Base-by-base conservation (phyloP, 148 eudicot species). In the Linanthus parryae region DNA sequence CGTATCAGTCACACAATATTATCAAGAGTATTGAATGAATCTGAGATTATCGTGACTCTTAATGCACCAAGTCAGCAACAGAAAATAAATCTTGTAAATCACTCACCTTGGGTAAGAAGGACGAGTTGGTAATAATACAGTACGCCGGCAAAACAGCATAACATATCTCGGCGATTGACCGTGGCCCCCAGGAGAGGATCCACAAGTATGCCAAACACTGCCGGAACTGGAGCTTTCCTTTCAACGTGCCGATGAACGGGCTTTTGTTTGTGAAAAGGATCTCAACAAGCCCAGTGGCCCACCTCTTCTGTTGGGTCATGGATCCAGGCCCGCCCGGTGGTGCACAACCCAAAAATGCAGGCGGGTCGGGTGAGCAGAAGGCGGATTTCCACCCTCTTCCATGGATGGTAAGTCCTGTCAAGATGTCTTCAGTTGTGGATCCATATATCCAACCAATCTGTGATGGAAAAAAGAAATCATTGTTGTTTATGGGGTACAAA, bases 401-500 rank as follows among this genome's bases (percentile, higher is more conserved):
- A 7, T 68, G 78, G 23, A 73, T 73, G 17, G 23, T 22, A 6
- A 68, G 35, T 18, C 78, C 73, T 0, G 78, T 73, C 7, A 53
- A 41, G 2, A 63, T 2, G 44, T 72, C 77, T 44, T 72, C 77
- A 2, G 61, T 33, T 20, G 62, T n/a, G 1, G 69, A 67, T 58
- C 77, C 77, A 35, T 72, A 72, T 11, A 52, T 39, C 73, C 55
- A 67, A 24, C 73, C 78, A 18, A 68, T 44, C 78, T 73, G 62
- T 2, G n/a, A 16, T 13, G 1, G 1, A 19, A 15, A 3, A 48
- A 38, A 14, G 15, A 7, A 38, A 3, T 6, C 3, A 3, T 6
- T 31, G 11, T 31, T 5, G 11, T 5, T 31, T 5, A 31, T 31
- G 5, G 35, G 11, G 11, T 11, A 31, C 35, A 31, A 31, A 31